Evolutionary conservation across 176 grass and related monocot genomes (phyloP).

Genomic region (Phyllostachys edulis): DNA sequence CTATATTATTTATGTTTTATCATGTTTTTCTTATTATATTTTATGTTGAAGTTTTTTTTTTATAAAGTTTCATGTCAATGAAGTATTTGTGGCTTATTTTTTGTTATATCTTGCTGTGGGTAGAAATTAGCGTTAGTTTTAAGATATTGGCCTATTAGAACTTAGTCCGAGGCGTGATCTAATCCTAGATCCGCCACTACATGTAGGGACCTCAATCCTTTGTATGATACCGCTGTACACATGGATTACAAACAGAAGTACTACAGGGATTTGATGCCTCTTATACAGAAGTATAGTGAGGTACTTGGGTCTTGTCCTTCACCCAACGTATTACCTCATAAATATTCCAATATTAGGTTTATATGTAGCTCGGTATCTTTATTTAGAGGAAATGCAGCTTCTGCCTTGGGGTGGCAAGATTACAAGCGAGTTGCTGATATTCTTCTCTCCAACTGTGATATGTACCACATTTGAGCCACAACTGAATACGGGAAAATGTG

Average conservation of each 20-base stretch:
- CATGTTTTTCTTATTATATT: too few relatives aligned
- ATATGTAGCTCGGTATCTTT: conserved; percentile 51
- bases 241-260: conserved; percentile 77
- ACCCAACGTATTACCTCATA: background rate
- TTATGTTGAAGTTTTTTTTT: too few relatives aligned
- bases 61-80: too few relatives aligned
- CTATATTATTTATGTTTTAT: too few relatives aligned
- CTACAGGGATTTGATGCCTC: too few relatives aligned
- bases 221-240: conserved; percentile 67
- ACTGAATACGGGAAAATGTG: conserved; percentile 11
- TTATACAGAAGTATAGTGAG: conserved; percentile 69
- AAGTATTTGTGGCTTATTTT: too few relatives aligned
- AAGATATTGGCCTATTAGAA: too few relatives aligned
- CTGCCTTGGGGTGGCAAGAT: conserved; percentile 96
- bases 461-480: conserved; percentile 69
- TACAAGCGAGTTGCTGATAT: conserved; percentile 81
- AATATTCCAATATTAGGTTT: conserved; percentile 39
- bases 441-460: conserved; percentile 92
- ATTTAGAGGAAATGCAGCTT: conserved; percentile 83
- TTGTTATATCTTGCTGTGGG: too few relatives aligned
- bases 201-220: conserved; percentile 82
- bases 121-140: too few relatives aligned
- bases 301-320: conserved; percentile 37
- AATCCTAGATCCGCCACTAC: too few relatives aligned
- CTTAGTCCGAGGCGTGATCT: too few relatives aligned